Evolutionary conservation across 148 eudicot genomes (phyloP), one percentile per base, ranked within the genome.

Genomic region (Nepenthes mirabilis): DNA sequence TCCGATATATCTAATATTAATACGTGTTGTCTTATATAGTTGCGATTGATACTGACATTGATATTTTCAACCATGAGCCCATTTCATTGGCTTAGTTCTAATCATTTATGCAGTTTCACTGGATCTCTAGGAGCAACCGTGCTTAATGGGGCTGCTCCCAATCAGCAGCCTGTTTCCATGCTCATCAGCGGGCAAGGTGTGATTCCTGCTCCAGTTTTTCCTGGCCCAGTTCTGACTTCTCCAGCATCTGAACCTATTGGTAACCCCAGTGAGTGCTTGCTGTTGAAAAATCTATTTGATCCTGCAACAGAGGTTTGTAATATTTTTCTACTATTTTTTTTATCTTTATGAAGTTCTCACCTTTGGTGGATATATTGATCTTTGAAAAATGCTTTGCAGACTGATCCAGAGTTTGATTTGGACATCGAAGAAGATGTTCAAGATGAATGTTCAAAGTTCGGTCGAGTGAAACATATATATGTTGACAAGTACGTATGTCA

Each of bases 281-380:
- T 91, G 40, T 68, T 91, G 79, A 88, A 91, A 84, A 91, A 91
- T 71, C 79, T 91, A 74, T 91, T 87, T 78, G 97, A 91, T 80
- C 97, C 97, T 36, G 77, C 88, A 13, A 75, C 88, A 11, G 97
- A 91, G 94, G 96, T 82, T 58, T 62, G 72, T 70, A 11, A 57
- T 1, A 4, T 12, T 10, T 3, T 36, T 36, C 45, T 9, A 33
- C 11, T 33, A 14, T 33, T 60, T 43, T 43, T 4, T 32, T 7
- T 43, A 33, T 34, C 2, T 34, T 55, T 32, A 49, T n/a, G 52
- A 34, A 47, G 36, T 23, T 23, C 23, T 23, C 23, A 23, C 23
- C 23, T 23, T 23, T 23, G 23, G 0, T 23, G 23, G 23, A 45
- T 32, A 32, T 55, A 50, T 13, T 62, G 56, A 66, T 57, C 36